These are phyloP conservation scores for Suillus paluster DNA, from an alignment of 768 basidiomycete genomes.

Conservation along the genomic window DNA sequence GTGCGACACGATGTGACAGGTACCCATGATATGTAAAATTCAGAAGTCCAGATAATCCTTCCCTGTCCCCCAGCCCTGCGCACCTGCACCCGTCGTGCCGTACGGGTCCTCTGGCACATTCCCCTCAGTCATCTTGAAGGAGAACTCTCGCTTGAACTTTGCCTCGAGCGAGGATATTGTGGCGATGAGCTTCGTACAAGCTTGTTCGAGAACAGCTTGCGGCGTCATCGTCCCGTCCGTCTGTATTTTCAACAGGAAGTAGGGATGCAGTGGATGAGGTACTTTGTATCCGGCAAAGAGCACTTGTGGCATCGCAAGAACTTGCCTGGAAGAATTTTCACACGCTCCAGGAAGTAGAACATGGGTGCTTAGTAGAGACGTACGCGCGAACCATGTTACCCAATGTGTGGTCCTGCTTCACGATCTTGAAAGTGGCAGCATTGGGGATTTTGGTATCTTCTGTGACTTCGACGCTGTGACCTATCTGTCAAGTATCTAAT, in stretches of 20 bases:
- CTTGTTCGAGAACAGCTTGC: constrained; percentile 79
- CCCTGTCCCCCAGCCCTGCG: constrained; percentile 49
- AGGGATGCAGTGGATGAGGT: constrained; percentile 93
- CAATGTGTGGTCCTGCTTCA: constrained; percentile 97
- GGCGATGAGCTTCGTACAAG: constrained; percentile 80
- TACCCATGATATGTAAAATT: constrained; percentile 9
- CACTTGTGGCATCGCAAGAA: constrained; percentile 84
- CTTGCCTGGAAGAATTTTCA: constrained; percentile 61
- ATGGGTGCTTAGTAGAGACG: constrained; percentile 31
- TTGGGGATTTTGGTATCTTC: constrained; percentile 99
- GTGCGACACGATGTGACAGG: not conserved
- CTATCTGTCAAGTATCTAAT: constrained; percentile 11
- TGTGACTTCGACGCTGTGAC: constrained; percentile 78
- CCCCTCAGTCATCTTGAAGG: constrained; percentile 73
- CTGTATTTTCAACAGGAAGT: constrained; percentile 95
- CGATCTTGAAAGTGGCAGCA: constrained; percentile 91
- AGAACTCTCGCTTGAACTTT: constrained; percentile 84
- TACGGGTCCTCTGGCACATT: constrained; percentile 52
- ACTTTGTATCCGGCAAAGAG: constrained; percentile 98
- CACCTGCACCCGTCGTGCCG: constrained; percentile 46
- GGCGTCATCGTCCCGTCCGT: constrained; percentile 90
- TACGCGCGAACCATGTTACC: constrained; percentile 97
- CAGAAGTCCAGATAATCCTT: constrained; percentile 62
- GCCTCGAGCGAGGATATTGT: constrained; percentile 68
- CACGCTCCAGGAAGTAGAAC: constrained; percentile 18